Evolutionary conservation across 106 monocot species (phyloP).

Genomic region (Allium cepa): DNA sequence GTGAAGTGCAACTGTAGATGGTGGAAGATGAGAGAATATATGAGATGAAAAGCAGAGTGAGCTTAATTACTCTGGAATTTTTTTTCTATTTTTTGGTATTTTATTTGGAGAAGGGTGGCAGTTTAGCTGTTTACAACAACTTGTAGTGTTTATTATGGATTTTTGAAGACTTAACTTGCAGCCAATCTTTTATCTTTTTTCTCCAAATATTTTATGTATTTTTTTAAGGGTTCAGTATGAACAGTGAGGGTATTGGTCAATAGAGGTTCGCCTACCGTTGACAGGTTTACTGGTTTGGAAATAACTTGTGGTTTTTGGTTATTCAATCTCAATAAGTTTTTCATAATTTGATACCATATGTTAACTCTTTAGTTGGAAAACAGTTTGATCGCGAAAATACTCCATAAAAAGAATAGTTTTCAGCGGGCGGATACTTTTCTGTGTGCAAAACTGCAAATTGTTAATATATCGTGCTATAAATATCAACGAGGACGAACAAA

Average conservation of each 20-base stretch:
- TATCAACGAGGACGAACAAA: too few species aligned
- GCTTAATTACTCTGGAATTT: not conserved
- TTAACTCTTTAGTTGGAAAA: too few species aligned
- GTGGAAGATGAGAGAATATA: not conserved
- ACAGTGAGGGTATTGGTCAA: not conserved
- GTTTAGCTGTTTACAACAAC: constrained; percentile 5
- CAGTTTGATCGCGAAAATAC: too few species aligned
- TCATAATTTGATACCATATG: too few species aligned
- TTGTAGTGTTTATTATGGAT: not conserved
- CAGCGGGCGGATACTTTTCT: too few species aligned
- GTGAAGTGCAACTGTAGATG: too few species aligned
- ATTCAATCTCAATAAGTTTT: too few species aligned
- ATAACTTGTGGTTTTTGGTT: constrained; percentile 4
- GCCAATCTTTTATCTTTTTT: not conserved
- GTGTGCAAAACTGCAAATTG: too few species aligned
- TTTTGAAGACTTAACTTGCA: not conserved
- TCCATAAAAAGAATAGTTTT: too few species aligned
- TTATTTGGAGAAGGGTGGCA: not conserved
- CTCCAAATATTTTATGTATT: not conserved
- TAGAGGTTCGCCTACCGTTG: constrained; percentile 1
- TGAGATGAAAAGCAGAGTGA: not conserved
- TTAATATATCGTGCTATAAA: too few species aligned
- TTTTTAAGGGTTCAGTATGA: not conserved
- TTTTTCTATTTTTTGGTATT: not conserved
- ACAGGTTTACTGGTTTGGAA: not conserved